Evolutionary conservation across 345 rosid species (phyloP).

Genomic region (Nasturtium officinale): DNA sequence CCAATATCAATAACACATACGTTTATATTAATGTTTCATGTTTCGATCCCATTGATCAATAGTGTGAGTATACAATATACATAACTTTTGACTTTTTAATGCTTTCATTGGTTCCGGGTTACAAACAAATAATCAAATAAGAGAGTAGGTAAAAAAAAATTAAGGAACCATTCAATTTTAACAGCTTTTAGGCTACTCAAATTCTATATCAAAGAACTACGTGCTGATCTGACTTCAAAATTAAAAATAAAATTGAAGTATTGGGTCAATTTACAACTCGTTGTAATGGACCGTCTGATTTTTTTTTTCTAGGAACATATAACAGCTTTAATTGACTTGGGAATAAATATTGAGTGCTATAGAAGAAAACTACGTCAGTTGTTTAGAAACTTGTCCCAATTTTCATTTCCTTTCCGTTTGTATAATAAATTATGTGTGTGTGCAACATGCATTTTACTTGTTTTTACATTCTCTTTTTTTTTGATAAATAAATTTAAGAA

Average conservation of each 20-base stretch:
- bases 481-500: not conserved
- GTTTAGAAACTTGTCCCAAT: conserved; percentile 27
- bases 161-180: not conserved
- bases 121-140: not conserved
- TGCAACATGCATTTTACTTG: conserved; percentile 20
- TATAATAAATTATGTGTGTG: conserved; percentile 9
- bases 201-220: not conserved
- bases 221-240: not conserved
- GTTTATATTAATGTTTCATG: not conserved
- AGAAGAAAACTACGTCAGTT: conserved; percentile 19
- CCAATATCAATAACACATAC: conserved; percentile 3
- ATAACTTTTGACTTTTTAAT: not conserved
- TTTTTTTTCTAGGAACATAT: not conserved
- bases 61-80: not conserved
- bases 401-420: conserved; percentile 18
- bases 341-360: conserved; percentile 31
- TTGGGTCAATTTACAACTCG: conserved; percentile 26
- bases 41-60: not conserved
- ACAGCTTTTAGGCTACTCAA: conserved; percentile 8
- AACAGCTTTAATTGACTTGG: conserved; percentile 32
- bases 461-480: not conserved
- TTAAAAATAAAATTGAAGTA: conserved; percentile 3
- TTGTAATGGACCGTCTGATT: conserved; percentile 3
- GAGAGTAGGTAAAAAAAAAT: not conserved
- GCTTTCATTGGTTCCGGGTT: not conserved